Evolutionary conservation across 331 rosid genomes (phyloP).

Genomic region (Telfairia occidentalis): DNA sequence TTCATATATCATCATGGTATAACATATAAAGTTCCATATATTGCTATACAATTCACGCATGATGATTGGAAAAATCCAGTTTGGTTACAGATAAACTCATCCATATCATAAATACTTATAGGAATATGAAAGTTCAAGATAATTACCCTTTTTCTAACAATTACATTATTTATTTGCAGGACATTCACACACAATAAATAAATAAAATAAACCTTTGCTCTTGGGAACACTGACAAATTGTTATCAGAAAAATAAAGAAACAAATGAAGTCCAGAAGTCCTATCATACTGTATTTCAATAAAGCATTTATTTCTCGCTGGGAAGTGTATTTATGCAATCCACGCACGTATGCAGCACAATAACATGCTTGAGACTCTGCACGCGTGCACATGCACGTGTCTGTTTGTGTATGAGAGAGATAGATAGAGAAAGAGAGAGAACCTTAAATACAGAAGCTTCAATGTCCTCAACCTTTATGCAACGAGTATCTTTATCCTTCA

Average conservation of each 20-base stretch:
- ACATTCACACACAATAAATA: neutral
- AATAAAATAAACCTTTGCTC: neutral
- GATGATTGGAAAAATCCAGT: neutral
- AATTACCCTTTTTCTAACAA: neutral
- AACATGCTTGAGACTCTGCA: constrained; percentile 12
- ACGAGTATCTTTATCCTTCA: constrained; percentile 55
- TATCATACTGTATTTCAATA: neutral
- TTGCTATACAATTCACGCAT: neutral
- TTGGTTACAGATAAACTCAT: neutral
- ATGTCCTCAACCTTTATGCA: constrained; percentile 63
- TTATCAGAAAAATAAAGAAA: neutral
- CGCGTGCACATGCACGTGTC: neutral
- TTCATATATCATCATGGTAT: neutral
- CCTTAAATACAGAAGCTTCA: constrained; percentile 87
- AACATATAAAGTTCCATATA: neutral
- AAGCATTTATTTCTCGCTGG: neutral
- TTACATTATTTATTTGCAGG: neutral
- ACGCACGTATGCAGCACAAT: neutral
- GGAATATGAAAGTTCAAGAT: neutral
- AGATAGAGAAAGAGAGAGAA: constrained; percentile 21
- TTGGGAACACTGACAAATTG: neutral
- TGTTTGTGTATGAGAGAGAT: neutral
- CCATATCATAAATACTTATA: neutral
- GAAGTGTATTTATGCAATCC: neutral
- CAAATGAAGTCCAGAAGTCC: neutral